Conservation (phyloP, 805 yeast species). For the Candida manassasensis region DNA sequence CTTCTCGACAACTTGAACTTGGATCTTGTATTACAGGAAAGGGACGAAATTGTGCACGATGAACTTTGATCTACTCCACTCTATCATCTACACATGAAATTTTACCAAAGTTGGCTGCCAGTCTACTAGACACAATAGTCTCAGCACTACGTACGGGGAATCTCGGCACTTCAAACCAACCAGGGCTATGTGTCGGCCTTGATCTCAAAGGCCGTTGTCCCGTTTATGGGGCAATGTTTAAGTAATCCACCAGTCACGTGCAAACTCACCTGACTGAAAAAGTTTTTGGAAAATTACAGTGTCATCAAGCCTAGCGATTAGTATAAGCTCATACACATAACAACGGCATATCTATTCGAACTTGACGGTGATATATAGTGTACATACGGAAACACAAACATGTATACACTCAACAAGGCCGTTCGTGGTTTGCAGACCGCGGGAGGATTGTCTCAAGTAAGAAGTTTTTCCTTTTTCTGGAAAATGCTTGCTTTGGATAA, state of each 20-base stretch:
- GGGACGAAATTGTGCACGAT: constrained; percentile 3
- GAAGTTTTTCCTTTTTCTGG: constrained; percentile 35
- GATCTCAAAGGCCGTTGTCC: too few species aligned
- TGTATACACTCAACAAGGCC: constrained; percentile 1
- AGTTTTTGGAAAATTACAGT: not conserved
- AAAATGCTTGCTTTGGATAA: constrained; percentile 33
- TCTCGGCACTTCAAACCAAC: too few species aligned
- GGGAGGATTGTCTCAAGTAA: constrained; percentile 7
- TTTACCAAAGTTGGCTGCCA: too few species aligned
- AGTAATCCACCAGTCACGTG: too few species aligned
- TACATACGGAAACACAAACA: not conserved
- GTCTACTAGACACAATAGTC: too few species aligned
- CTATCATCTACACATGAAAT: too few species aligned
- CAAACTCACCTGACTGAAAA: not conserved
- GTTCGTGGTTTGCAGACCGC: constrained; percentile 1
- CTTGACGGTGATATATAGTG: not conserved
- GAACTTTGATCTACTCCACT: not conserved
- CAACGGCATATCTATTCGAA: not conserved
- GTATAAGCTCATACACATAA: not conserved
- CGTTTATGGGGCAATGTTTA: too few species aligned
- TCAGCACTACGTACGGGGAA: too few species aligned
- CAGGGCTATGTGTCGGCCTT: too few species aligned
- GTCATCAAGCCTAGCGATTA: not conserved
- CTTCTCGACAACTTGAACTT: not conserved
- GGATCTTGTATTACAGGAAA: constrained; percentile 2